Base-by-base conservation (phyloP, 768 basidiomycete genomes). In the Infundibulicybe gibba region DNA sequence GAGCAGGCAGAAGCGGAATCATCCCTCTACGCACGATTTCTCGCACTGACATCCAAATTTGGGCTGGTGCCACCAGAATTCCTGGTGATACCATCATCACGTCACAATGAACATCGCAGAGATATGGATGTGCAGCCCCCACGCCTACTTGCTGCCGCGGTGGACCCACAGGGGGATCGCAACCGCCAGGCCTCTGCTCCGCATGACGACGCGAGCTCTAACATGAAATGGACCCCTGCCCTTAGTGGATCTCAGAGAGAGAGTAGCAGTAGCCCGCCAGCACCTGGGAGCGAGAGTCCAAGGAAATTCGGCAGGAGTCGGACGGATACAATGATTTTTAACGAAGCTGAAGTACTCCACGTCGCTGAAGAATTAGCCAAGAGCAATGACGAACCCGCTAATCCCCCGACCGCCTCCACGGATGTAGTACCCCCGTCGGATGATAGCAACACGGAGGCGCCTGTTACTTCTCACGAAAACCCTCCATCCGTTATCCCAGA, bases 1-100 rank as follows among this genome's bases (percentile, higher is more conserved):
- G 87, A 90, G 54, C 87, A 90, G 61, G 87, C 87, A 25, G 92
- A 94, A 67, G 90, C 83, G 5, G 94, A 97, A 65, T 91, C 87
- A 6, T 88, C 88, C 0, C 73, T 97, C 2, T 94, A 95, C 59
- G 85, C 87, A 32, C 86, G 94, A 56, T 95, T 95, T 72, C 77
- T 94, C 47, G 85, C 85, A 10, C 79, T 95, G 48, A 87, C 87
- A 6, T 74, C 77, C 49, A 81, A 81, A 59, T 94, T 87, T 67
- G 82, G 86, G 49, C 73, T 97, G 39, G 91, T 95, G 0, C 87
- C 89, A 0, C 57, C 76, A 17, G 90, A 91, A 47, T 90, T 94
- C 62, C 76, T 94, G 38, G 86, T 91, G 59, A 90, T 90, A 40
- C 89, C 88, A 0, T 66, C 77, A 11, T 47, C 51, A 16, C 45